Percentiles rank a stretch among this genome's conserved stretches.
phyloP scores from a whole-genome alignment of 2,329 filamentous ascomycete genomes.

The Calonectria leucothoes region DNA sequence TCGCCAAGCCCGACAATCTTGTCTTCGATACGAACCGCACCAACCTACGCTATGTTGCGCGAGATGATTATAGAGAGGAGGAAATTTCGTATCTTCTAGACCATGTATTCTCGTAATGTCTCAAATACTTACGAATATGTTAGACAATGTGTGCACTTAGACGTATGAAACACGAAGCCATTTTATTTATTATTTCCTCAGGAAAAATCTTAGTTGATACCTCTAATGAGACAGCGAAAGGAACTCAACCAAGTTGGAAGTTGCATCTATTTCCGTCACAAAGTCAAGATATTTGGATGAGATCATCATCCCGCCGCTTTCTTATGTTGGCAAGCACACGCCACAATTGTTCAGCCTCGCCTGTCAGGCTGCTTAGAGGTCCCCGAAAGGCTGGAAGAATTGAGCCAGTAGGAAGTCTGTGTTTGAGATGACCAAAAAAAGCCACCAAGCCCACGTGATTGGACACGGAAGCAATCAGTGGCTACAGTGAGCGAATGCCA shows the following conservation, averaged over 20 bases:
- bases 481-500: too few species aligned
- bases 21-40: constrained; percentile 62
- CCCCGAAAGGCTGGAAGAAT: not conserved
- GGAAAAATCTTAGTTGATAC: too few species aligned
- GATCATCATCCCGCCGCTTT: too few species aligned
- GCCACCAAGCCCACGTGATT: too few species aligned
- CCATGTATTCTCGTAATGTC: constrained; percentile 26
- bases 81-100: constrained; percentile 53
- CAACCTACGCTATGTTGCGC: constrained; percentile 51
- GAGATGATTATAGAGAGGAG: constrained; percentile 57
- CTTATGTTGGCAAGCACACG: not conserved
- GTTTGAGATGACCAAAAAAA: too few species aligned
- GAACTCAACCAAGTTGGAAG: too few species aligned
- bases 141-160: not conserved
- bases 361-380: not conserved
- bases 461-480: too few species aligned
- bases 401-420: not conserved
- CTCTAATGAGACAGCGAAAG: too few species aligned
- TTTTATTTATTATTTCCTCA: not conserved
- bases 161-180: not conserved
- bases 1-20: constrained; percentile 55
- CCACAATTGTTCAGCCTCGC: not conserved
- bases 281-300: too few species aligned
- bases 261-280: too few species aligned
- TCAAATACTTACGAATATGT: not conserved